Evolutionary conservation across 78 protist species (phyloP), one percentile per base, ranked within the genome.

Genomic region (Neovahlkampfia damariscottae): DNA sequence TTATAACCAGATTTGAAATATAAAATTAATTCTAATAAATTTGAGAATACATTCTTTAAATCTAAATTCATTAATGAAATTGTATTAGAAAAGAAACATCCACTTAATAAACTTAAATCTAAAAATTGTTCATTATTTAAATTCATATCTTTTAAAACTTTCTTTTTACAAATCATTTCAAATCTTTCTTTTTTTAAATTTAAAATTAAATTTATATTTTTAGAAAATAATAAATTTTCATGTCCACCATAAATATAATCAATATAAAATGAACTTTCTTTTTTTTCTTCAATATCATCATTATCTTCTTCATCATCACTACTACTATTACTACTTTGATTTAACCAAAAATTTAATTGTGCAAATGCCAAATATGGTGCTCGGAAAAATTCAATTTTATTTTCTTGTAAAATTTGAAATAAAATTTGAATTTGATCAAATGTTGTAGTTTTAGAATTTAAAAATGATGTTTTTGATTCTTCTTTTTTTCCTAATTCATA

Each of bases 291-390:
- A 19, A 19, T n/a, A 19, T 50, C 62, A 50, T 50, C 62, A 50
- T 50, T 19, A 50, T 50, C 62, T 50, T 19, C 62, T n/a, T n/a
- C 19, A 50, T 50, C 62, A 50, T 50, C 62, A 50, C 19, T 19
- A 50, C 19, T 19, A 50, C 62, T n/a, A 50, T 19, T 50, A 50
- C 62, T 50, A n/a, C n/a, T 72, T 19, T 72, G 27, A 41, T 72
- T 41, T 30, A 41, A 72, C 76, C 76, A 72, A 58, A 41, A 72
- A 28, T 41, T 58, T 58, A 72, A 41, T 7, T 72, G 76, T 5
- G 76, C 76, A 41, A 41, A 72, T 19, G 76, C 76, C 76, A 72
- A 41, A 58, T 72, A 72, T 58, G 76, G 76, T 19, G 76, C 76
- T 58, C 40, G 38, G 7, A 72, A 72, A 58, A 72, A 72, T 31